Evolutionary conservation across 352 stramenopile species (phyloP), one percentile per base, ranked within the genome.

Genomic region (Pythium aphanidermatum): DNA sequence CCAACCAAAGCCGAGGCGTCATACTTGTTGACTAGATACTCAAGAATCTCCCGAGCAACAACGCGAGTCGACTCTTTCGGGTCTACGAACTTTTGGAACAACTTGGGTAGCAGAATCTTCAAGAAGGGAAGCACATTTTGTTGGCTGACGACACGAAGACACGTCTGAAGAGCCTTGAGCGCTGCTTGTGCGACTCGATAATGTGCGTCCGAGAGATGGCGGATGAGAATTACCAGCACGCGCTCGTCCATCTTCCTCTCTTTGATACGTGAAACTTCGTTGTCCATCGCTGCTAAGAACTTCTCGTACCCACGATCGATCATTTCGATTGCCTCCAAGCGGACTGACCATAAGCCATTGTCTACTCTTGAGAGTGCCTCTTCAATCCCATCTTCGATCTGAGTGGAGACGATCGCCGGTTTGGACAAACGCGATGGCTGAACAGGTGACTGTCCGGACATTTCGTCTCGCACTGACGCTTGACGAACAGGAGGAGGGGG

Each of bases 71-170:
- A 62, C 56, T 91, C 81, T 33, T 93, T 93, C 1, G 74, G 70
- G 32, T 93, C 76, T 5, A 91, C 65, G 36, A 78, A 63, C 37
- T 87, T 87, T 44, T 89, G 74, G 31, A 91, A 90, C 5, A 91
- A 46, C 36, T 65, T 71, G 3, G 78, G 65, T 10, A 91, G 40
- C 26, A 88, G 55, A 0, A n/a, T 55, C 44, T 87, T 86, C 28
- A 89, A 34, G 31, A 74, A 69, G 16, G 66, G 54, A 30, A 63
- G 17, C 1, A 92, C 56, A 36, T 79, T 63, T 12, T 77, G 57
- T 6, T 52, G 58, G 12, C 41, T 55, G 1, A 58, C 16, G 9
- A 84, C 38, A 17, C 75, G 66, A n/a, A 89, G 21, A 16, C 82
- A 57, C 5, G 65, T 54, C 17, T 86, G 41, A 19, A 91, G 61